phyloP scores from a whole-genome alignment of 495 filamentous ascomycete species.

The Lophiotrema nucula region DNA sequence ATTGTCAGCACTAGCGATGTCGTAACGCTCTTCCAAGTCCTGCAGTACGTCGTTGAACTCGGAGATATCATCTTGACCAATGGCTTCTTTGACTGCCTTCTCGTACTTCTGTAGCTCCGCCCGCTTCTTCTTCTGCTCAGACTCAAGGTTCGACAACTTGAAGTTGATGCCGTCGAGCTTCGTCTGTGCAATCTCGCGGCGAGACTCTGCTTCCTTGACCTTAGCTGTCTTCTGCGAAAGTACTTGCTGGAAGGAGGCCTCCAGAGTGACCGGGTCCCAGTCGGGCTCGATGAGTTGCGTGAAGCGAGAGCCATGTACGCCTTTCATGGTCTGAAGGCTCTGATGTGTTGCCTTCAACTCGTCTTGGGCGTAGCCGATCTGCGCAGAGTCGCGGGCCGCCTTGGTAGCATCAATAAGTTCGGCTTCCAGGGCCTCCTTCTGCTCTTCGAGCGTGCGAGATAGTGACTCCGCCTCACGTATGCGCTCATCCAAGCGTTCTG shows the following conservation, averaged over 20 bases:
- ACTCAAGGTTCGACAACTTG: slow-evolving; percentile 64
- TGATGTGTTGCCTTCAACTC: slow-evolving; percentile 68
- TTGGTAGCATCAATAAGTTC: slow-evolving; percentile 79
- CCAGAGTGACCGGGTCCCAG: slow-evolving; percentile 71
- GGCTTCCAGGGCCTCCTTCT: slow-evolving; percentile 62
- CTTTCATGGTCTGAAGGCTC: slow-evolving; percentile 72
- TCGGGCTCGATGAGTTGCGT: slow-evolving; percentile 55
- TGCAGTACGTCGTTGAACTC: slow-evolving; percentile 54
- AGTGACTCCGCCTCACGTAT: slow-evolving; percentile 60
- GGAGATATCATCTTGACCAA: slow-evolving; percentile 49
- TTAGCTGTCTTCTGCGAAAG: slow-evolving; percentile 55
- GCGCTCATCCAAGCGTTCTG: slow-evolving; percentile 65
- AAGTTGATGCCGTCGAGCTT: slow-evolving; percentile 77
- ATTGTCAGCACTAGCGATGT: slow-evolving; percentile 60
- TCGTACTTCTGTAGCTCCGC: slow-evolving; percentile 63
- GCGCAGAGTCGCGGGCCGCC: slow-evolving; percentile 73
- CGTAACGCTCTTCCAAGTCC: slow-evolving; percentile 59
- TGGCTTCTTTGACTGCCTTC: slow-evolving; percentile 50
- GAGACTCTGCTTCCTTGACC: slow-evolving; percentile 59
- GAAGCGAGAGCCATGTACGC: slow-evolving; percentile 70
- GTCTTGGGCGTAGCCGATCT: slow-evolving; percentile 73
- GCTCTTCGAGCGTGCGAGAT: slow-evolving; percentile 66
- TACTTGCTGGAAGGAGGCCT: slow-evolving; percentile 66
- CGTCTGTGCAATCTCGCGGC: slow-evolving; percentile 66
- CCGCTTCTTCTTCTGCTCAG: slow-evolving; percentile 60